phyloP scores from a whole-genome alignment of 306 rosid genomes.

The Geum urbanum region DNA sequence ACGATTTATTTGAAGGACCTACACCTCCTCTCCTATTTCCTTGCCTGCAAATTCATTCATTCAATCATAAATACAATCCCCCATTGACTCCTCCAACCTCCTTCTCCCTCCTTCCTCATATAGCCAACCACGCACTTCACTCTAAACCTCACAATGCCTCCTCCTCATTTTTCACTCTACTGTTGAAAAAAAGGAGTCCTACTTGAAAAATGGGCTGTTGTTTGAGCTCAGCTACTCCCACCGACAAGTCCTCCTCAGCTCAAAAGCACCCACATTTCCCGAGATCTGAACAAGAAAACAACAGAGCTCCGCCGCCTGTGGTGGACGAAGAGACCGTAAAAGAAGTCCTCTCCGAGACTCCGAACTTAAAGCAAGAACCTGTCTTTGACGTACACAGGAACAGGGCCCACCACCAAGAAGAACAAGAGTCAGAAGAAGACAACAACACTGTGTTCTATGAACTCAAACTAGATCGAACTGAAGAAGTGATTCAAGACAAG shows the following conservation, averaged over 20 bases:
- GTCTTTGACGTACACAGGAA: not conserved
- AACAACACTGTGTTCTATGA: constrained; percentile 19
- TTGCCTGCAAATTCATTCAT: no score
- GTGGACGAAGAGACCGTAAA: constrained; percentile 81
- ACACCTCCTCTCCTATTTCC: no score
- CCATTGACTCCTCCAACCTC: no score
- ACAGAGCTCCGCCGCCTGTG: constrained; percentile 55
- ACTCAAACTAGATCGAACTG: constrained; percentile 12
- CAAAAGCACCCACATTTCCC: constrained; percentile 23
- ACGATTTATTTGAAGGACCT: no score
- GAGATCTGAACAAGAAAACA: constrained; percentile 28
- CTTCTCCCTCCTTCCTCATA: no score
- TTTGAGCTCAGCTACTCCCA: constrained; percentile 28
- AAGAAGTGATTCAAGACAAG: not conserved
- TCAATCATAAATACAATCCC: no score
- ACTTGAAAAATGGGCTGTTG: constrained; percentile 68
- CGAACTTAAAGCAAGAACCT: constrained; percentile 26
- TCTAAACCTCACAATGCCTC: not conserved
- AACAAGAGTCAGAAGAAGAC: not conserved
- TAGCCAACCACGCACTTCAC: no score
- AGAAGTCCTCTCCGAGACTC: constrained; percentile 75
- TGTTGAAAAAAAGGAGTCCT: no score
- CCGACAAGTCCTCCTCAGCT: constrained; percentile 31
- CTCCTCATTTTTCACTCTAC: not conserved
- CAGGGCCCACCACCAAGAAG: not conserved